Base-by-base conservation (phyloP, 768 basidiomycete genomes). In the Lactarius tabidus region DNA sequence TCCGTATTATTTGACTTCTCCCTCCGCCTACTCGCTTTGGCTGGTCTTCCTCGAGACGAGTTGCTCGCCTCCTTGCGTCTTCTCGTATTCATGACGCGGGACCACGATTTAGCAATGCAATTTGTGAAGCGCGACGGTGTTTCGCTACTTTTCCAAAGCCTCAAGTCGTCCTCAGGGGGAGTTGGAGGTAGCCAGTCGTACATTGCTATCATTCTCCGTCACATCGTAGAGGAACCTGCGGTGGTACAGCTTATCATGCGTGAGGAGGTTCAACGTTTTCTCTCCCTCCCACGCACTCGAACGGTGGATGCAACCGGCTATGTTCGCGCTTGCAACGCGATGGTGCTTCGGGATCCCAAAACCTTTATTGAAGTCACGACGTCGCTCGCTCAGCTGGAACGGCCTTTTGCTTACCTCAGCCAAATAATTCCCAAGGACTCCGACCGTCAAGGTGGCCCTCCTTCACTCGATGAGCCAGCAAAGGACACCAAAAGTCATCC, bases 121-220 rank as follows among this genome's bases (percentile, higher is more conserved):
- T 89, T 98, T 71, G 82, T 91, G 69, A 81, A 85, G 58, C 79
- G 79, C 15, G 84, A 85, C 58, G 93, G 90, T 1, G 75, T 94
- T 17, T 65, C 75, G 0, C 73, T 80, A 23, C 78, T 97, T 23
- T 87, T 96, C 76, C 80, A 82, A 60, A 84, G 87, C 35, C 79
- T 95, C 69, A 84, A 84, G 68, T 76, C 79, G 20, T 77, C 81
- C 6, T 78, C 85, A 0, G 81, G 87, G 18, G 84, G 73, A 28
- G 71, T 74, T 12, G 75, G 80, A 33, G 87, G 89, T 23, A 89
- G 87, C 68, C 92, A 93, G 54, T 86, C 90, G 0, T 93, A 94
- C 74, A 84, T 94, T 60, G 86, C 88, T 48, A 90, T 89, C 71
- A 90, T 98, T 66, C 79, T 98, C n/a, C 89, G 97, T 8, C 97